Evolutionary conservation across 805 yeast species (phyloP).

Genomic region (Teunomyces funiuensis): DNA sequence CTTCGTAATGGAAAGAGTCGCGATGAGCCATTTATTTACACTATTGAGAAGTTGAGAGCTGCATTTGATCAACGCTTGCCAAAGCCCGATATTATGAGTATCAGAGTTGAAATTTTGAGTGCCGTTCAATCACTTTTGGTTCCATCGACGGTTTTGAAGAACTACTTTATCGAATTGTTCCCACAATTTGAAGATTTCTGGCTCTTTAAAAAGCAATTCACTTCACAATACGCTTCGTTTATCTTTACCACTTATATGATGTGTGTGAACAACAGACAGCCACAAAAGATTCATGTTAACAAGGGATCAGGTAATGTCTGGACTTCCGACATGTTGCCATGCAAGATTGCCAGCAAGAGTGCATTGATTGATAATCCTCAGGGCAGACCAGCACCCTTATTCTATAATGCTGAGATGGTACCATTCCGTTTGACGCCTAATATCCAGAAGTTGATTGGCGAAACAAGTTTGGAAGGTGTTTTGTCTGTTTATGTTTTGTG

Average conservation of each 20-base stretch:
- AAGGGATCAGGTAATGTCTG: conserved; percentile 83
- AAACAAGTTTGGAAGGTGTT: conserved; percentile 89
- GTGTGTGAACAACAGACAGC: conserved; percentile 90
- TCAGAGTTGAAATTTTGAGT: conserved; percentile 86
- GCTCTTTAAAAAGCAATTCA: conserved; percentile 93
- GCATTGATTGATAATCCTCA: conserved; percentile 31
- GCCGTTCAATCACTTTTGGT: conserved; percentile 86
- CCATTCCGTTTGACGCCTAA: conserved; percentile 97
- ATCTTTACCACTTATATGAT: conserved; percentile 91
- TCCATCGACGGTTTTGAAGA: conserved; percentile 79
- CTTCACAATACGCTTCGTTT: conserved; percentile 92
- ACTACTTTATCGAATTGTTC: conserved; percentile 69
- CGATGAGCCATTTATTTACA: conserved; percentile 87
- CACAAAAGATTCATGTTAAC: conserved; percentile 86
- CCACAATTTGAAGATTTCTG: conserved; percentile 90
- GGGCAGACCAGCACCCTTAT: conserved; percentile 71
- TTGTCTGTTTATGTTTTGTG: conserved; percentile 80
- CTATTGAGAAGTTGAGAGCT: conserved; percentile 80
- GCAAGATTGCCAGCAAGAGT: conserved; percentile 62
- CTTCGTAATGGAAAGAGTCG: conserved; percentile 67
- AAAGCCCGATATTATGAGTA: conserved; percentile 85
- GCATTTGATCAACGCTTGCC: conserved; percentile 94
- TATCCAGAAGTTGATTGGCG: conserved; percentile 90
- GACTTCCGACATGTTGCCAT: conserved; percentile 95
- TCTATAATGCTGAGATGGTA: conserved; percentile 87